Evolutionary conservation across 352 stramenopile genomes (phyloP).

Genomic region (Globisporangium viniferum): DNA sequence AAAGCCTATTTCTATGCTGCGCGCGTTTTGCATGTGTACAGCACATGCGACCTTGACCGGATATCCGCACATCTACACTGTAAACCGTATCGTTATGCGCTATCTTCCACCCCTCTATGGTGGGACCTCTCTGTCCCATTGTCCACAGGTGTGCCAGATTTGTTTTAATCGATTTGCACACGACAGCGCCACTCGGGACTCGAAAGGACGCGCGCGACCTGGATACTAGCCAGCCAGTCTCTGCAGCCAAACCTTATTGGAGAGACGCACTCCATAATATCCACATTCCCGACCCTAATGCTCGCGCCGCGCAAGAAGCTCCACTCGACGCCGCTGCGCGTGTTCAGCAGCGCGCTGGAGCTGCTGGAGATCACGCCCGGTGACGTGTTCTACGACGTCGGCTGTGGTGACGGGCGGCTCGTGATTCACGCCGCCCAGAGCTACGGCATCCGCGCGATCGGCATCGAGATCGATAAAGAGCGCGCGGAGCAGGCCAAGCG

Average conservation of each 20-base stretch:
- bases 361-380: conserved; percentile 28
- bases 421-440: conserved; percentile 52
- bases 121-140: no score
- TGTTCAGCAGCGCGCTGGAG: conserved; percentile 57
- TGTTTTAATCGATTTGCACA: no score
- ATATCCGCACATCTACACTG: no score
- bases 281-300: conserved; percentile 26
- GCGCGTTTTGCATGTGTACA: no score
- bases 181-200: no score
- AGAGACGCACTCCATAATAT: background rate
- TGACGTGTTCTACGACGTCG: conserved; percentile 79
- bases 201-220: no score
- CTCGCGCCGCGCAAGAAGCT: conserved; percentile 76
- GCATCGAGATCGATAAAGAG: conserved; percentile 65
- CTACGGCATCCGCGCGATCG: conserved; percentile 50
- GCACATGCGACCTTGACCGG: no score
- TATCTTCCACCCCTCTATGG: no score
- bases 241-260: background rate
- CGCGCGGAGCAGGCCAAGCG: conserved; percentile 29
- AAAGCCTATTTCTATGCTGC: no score
- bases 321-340: conserved; percentile 68
- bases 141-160: no score
- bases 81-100: no score
- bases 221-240: no score
- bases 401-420: conserved; percentile 71